Percentiles rank a stretch among this genome's conserved stretches.
Conservation (phyloP, 2,329 filamentous ascomycete genomes). For the Cladobotryum protrusum region DNA sequence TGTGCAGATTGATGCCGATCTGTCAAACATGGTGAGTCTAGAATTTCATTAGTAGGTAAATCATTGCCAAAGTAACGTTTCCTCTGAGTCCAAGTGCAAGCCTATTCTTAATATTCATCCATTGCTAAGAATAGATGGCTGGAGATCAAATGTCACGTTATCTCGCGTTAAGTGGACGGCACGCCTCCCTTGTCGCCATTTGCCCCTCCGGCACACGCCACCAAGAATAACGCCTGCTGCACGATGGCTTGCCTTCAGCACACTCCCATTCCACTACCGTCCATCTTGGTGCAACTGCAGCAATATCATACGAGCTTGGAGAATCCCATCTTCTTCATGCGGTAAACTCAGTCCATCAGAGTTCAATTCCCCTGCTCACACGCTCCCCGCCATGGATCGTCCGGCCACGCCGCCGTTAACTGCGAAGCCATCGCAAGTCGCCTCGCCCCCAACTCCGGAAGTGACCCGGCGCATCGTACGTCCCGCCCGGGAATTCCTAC, state of each 20-base stretch:
- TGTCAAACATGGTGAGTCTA: no score
- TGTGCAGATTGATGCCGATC: no score
- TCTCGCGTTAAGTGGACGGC: slow-evolving; percentile 22
- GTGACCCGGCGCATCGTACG: slow-evolving; percentile 50
- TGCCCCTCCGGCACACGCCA: slow-evolving; percentile 19
- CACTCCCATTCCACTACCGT: neutral
- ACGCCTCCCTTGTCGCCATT: slow-evolving; percentile 14
- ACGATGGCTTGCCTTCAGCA: neutral
- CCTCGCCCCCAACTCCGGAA: slow-evolving; percentile 48
- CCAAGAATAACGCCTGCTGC: neutral
- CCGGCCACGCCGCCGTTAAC: slow-evolving; percentile 39
- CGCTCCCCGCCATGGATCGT: slow-evolving; percentile 36
- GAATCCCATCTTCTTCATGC: no score
- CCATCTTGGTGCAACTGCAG: no score
- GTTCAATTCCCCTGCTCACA: neutral
- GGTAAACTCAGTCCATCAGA: neutral
- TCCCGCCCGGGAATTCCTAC: neutral
- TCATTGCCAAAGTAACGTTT: no score
- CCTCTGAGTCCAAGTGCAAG: no score
- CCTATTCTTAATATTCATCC: neutral
- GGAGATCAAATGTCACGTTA: slow-evolving; percentile 21
- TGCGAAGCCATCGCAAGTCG: slow-evolving; percentile 24
- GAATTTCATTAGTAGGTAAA: no score
- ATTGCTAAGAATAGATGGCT: neutral
- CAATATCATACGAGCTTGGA: no score